Evolutionary conservation across 169 alveolate species (phyloP).

Genomic region (Theileria parva): DNA sequence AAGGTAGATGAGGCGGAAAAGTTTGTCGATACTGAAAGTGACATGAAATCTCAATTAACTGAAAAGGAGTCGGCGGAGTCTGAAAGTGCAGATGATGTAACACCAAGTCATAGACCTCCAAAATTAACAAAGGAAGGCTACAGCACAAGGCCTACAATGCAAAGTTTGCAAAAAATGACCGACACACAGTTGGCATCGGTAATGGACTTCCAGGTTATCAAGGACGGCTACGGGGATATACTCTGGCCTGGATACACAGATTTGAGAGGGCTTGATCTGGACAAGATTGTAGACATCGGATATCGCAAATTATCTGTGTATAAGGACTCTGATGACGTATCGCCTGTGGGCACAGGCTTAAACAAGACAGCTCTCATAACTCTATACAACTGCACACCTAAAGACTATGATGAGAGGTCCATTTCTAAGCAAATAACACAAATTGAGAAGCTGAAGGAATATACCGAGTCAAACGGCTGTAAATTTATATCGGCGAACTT

Average conservation of each 20-base stretch:
- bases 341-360: slow-evolving; percentile 74
- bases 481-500: slow-evolving; percentile 50
- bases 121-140: slow-evolving; percentile 70
- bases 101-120: slow-evolving; percentile 56
- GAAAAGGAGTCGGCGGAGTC: neutral
- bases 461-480: slow-evolving; percentile 58
- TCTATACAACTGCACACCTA: slow-evolving; percentile 71
- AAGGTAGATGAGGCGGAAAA: neutral
- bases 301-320: slow-evolving; percentile 52
- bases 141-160: slow-evolving; percentile 74
- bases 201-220: slow-evolving; percentile 70
- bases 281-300: slow-evolving; percentile 70
- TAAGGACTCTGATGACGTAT: slow-evolving; percentile 23
- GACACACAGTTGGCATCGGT: slow-evolving; percentile 74
- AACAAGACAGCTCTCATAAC: slow-evolving; percentile 72
- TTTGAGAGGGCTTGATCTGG: slow-evolving; percentile 76
- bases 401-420: slow-evolving; percentile 14
- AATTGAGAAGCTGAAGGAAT: slow-evolving; percentile 53
- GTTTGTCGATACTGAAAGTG: slow-evolving; percentile 1
- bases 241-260: slow-evolving; percentile 83
- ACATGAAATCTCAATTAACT: neutral
- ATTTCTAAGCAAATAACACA: slow-evolving; percentile 33
- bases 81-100: slow-evolving; percentile 5
- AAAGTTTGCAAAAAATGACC: slow-evolving; percentile 70
- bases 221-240: slow-evolving; percentile 78